These are phyloP conservation scores for Solanum appendiculatum DNA, from an alignment of 257 asterid species.

Conservation along the genomic window DNA sequence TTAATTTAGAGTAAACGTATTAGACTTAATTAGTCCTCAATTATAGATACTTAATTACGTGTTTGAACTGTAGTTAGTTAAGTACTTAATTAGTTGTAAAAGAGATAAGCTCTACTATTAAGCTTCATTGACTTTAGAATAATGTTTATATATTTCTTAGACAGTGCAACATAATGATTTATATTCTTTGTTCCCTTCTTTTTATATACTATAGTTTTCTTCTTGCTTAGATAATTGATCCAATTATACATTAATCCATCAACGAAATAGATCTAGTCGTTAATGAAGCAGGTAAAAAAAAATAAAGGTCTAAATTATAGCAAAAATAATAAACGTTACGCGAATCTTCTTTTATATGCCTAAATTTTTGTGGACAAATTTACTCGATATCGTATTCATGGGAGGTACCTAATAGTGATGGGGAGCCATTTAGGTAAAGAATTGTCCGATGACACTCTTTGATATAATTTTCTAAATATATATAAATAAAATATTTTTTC, in stretches of 20 bases:
- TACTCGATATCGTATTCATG: no score
- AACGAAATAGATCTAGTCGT: not conserved
- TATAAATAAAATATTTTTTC: no score
- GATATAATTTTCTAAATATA: no score
- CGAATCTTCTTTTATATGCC: no score
- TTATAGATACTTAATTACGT: not conserved
- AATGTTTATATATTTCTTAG: not conserved
- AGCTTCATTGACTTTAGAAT: not conserved
- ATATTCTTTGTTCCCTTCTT: not conserved
- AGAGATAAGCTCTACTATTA: not conserved
- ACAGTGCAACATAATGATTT: not conserved
- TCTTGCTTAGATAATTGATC: not conserved
- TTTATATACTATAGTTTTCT: not conserved
- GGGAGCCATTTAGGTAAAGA: no score
- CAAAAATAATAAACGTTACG: no score
- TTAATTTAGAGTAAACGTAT: not conserved
- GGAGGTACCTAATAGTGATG: no score
- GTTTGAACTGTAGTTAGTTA: not conserved
- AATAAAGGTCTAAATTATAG: not conserved
- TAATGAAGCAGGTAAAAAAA: not conserved
- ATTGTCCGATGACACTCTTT: no score
- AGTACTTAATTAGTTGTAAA: not conserved
- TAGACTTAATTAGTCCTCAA: not conserved
- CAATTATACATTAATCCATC: not conserved
- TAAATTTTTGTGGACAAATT: no score